Conservation (phyloP, 306 rosid genomes). For the Ceratonia siliqua region DNA sequence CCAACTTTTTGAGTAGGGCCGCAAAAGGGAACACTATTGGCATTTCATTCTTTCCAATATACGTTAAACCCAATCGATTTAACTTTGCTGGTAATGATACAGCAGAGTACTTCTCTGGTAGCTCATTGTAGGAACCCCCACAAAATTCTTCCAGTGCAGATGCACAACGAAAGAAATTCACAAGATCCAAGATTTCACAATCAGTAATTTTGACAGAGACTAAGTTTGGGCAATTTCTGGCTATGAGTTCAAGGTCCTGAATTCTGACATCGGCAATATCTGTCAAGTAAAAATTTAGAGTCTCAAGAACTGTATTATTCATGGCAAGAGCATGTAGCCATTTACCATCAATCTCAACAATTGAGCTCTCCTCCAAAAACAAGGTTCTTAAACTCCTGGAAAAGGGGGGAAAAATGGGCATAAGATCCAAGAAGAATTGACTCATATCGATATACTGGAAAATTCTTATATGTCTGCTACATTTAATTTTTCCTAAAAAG, state of each 20-base stretch:
- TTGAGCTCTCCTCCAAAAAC: constrained; percentile 85
- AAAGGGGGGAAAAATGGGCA: no score
- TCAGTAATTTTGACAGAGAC: constrained; percentile 69
- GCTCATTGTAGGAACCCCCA: constrained; percentile 75
- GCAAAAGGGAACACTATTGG: constrained; percentile 64
- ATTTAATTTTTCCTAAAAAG: neutral
- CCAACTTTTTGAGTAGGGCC: constrained; percentile 65
- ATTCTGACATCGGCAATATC: constrained; percentile 50
- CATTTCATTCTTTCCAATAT: constrained; percentile 79
- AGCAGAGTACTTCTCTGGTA: constrained; percentile 53
- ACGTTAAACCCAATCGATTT: constrained; percentile 70
- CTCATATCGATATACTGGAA: constrained; percentile 42
- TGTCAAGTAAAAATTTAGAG: constrained; percentile 84
- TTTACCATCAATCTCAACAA: constrained; percentile 60
- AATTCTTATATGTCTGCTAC: neutral
- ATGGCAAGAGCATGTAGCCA: constrained; percentile 89
- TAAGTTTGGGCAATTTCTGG: constrained; percentile 77
- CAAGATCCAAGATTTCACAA: constrained; percentile 69
- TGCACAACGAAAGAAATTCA: constrained; percentile 66
- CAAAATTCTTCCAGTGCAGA: constrained; percentile 72
- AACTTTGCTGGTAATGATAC: constrained; percentile 65
- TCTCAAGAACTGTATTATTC: constrained; percentile 83
- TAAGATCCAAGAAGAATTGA: constrained; percentile 21
- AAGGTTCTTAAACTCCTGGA: constrained; percentile 75
- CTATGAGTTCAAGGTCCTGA: constrained; percentile 82